Percentiles rank a stretch among this genome's conserved stretches.
Conservation (phyloP, 495 filamentous ascomycete species). For the Articulospora tetracladia region DNA sequence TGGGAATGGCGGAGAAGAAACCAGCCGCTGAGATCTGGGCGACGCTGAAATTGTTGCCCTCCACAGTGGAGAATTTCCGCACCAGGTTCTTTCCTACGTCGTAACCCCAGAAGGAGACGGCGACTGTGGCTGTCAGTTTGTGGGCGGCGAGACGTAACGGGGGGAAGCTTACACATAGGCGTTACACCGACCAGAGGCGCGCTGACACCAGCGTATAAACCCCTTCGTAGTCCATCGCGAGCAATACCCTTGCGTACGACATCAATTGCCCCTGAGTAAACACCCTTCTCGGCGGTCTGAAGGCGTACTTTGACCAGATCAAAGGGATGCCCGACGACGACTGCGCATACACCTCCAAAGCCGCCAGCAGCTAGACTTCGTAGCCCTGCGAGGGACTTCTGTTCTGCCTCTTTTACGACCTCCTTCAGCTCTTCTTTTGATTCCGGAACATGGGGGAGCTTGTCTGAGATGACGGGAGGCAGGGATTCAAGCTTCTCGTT, state of each 20-base stretch:
- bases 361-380: constrained; percentile 87
- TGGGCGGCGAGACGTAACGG: not conserved
- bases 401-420: constrained; percentile 42
- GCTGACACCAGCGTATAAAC: constrained; percentile 94
- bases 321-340: constrained; percentile 92
- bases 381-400: constrained; percentile 42
- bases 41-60: constrained; percentile 66
- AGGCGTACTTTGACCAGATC: constrained; percentile 96
- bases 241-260: constrained; percentile 85
- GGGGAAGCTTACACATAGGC: constrained; percentile 82
- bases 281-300: constrained; percentile 92
- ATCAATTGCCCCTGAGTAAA: constrained; percentile 88
- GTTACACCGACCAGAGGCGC: constrained; percentile 94
- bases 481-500: constrained; percentile 27
- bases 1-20: constrained; percentile 96
- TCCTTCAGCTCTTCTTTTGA: constrained; percentile 47
- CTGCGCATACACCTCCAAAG: constrained; percentile 90
- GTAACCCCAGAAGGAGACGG: constrained; percentile 99
- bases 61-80: constrained; percentile 58
- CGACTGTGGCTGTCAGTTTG: constrained; percentile 53
- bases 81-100: constrained; percentile 91
- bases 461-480: constrained; percentile 34
- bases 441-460: constrained; percentile 49
- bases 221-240: constrained; percentile 76
- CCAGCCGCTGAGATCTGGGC: constrained; percentile 88